These are phyloP conservation scores for Aureobasidium sp. DNA, from an alignment of 2,329 filamentous ascomycete species.

Conservation along the genomic window DNA sequence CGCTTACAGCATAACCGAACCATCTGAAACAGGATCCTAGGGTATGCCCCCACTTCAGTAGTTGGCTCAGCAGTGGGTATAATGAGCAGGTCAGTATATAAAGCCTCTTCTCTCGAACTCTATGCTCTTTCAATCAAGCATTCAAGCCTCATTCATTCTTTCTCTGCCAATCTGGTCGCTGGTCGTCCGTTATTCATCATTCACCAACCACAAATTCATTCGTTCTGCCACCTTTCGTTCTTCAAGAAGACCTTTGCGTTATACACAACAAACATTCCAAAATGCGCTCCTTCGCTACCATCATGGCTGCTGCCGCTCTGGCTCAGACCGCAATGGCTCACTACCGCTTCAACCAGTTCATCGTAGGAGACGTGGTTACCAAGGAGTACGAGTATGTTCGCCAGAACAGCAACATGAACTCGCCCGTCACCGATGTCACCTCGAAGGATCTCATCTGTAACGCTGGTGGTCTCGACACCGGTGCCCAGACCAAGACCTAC, in stretches of 20 bases:
- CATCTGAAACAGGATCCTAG: background rate
- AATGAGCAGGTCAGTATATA: constrained; percentile 6
- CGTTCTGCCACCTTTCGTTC: constrained; percentile 14
- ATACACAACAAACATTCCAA: constrained; percentile 18
- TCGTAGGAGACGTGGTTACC: constrained; percentile 36
- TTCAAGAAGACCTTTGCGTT: constrained; percentile 14
- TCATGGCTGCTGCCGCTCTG: constrained; percentile 25
- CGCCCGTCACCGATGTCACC: constrained; percentile 28
- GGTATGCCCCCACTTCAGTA: background rate
- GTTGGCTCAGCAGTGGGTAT: background rate
- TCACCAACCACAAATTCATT: constrained; percentile 4
- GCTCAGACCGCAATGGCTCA: constrained; percentile 24
- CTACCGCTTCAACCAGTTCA: constrained; percentile 27
- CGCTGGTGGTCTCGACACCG: constrained; percentile 24
- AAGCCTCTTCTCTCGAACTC: background rate
- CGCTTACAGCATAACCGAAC: constrained; percentile 11
- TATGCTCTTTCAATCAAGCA: background rate
- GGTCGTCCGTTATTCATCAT: constrained; percentile 8
- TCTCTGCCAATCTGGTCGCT: constrained; percentile 8
- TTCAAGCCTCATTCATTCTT: constrained; percentile 7
- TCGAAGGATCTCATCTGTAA: constrained; percentile 31
- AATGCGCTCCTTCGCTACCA: constrained; percentile 28
- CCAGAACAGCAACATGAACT: constrained; percentile 31
- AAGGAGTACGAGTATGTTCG: constrained; percentile 43
- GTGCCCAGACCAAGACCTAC: constrained; percentile 19